These are phyloP conservation scores for Paramecium sonneborni DNA, from an alignment of 73 alveolate species.

Conservation along the genomic window DNA sequence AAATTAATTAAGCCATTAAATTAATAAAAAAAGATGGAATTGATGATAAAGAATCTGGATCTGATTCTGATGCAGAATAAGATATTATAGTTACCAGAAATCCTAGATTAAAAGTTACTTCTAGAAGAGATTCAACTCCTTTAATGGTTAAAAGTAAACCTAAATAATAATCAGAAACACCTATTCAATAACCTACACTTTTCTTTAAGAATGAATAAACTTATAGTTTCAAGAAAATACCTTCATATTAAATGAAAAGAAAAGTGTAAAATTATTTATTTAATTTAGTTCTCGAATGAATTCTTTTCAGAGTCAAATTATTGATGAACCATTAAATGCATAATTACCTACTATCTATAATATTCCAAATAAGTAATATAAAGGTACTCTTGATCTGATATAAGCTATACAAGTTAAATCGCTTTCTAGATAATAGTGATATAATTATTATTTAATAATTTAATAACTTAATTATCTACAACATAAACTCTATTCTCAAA, in stretches of 20 bases:
- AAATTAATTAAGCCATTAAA: neutral
- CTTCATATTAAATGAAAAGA: neutral
- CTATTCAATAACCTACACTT: neutral
- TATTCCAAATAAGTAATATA: neutral
- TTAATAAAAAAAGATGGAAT: neutral
- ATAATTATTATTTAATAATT: neutral
- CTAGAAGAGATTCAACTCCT: slow-evolving; percentile 51
- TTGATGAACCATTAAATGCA: slow-evolving; percentile 27
- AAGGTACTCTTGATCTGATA: slow-evolving; percentile 15
- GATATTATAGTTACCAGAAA: neutral
- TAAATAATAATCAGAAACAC: slow-evolving; percentile 21
- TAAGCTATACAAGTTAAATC: neutral
- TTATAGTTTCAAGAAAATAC: slow-evolving; percentile 10
- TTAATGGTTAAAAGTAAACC: neutral
- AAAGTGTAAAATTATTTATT: neutral
- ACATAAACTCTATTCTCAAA: too few relatives aligned
- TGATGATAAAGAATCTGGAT: slow-evolving; percentile 23
- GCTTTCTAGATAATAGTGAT: neutral
- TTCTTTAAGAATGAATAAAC: neutral
- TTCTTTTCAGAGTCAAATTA: slow-evolving; percentile 32
- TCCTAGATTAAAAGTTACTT: slow-evolving; percentile 25
- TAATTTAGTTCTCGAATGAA: slow-evolving; percentile 37
- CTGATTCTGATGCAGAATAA: slow-evolving; percentile 54
- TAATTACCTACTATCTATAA: neutral
- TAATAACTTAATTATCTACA: neutral